These are phyloP conservation scores for Fusarium illudens DNA, from an alignment of 2,329 filamentous ascomycete genomes.

Conservation along the genomic window DNA sequence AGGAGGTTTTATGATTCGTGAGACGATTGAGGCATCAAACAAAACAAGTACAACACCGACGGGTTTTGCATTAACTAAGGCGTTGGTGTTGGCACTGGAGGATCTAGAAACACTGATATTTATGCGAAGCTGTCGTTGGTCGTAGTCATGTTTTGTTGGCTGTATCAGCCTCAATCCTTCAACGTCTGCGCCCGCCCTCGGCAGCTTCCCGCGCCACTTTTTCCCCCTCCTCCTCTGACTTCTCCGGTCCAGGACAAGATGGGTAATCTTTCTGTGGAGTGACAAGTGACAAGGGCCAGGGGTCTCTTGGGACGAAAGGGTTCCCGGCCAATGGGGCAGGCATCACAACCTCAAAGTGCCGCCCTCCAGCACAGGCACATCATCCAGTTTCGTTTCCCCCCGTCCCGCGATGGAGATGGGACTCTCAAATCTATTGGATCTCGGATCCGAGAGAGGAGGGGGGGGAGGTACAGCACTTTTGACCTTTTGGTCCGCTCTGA, in stretches of 20 bases:
- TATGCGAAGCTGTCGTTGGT: neutral
- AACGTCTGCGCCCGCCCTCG: neutral
- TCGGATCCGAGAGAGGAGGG: neutral
- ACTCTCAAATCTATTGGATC: neutral
- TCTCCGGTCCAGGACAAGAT: slow-evolving; percentile 30
- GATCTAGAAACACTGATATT: neutral
- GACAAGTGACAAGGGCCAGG: slow-evolving; percentile 10
- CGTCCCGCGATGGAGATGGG: neutral
- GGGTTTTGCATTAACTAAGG: neutral
- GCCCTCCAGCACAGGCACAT: neutral
- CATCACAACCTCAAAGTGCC: neutral
- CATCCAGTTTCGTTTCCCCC: slow-evolving; percentile 4
- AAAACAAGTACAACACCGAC: neutral
- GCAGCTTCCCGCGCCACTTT: slow-evolving; percentile 29
- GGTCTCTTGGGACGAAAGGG: slow-evolving; percentile 5
- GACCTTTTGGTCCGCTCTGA: neutral
- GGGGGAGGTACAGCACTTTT: neutral
- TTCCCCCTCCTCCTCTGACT: slow-evolving; percentile 1
- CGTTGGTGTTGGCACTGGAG: neutral
- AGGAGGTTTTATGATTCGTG: neutral
- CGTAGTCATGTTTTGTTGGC: neutral
- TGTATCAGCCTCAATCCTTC: slow-evolving; percentile 4
- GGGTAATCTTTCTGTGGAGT: slow-evolving; percentile 12
- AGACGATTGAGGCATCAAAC: slow-evolving; percentile 1
- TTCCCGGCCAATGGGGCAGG: neutral